A percentile compares a stretch with the other conserved stretches of the same genome.
Evolutionary conservation across 345 rosid genomes (phyloP).

Genomic region (Odontarrhena argentea): DNA sequence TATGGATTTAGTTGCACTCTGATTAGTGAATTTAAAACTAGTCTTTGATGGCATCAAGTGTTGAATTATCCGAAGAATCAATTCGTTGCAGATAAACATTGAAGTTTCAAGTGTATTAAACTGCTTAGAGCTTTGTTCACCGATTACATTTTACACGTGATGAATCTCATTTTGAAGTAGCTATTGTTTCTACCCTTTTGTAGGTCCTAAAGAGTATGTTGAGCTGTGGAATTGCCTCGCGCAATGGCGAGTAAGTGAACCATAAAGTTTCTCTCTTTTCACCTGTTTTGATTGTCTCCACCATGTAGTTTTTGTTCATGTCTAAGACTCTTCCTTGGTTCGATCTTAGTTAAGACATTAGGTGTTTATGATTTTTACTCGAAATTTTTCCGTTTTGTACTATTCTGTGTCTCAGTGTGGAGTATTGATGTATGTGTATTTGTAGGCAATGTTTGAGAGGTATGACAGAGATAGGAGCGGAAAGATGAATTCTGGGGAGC

Average conservation of each 20-base stretch:
- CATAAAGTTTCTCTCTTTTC: background rate
- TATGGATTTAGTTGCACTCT: background rate
- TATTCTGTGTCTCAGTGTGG: background rate
- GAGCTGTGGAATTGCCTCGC: conserved; percentile 70
- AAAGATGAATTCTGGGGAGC: conserved; percentile 57
- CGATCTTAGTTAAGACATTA: background rate
- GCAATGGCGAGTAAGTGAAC: conserved; percentile 65
- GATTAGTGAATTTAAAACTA: too few relatives aligned
- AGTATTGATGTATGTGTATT: background rate
- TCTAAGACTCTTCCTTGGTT: background rate
- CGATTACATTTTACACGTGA: too few relatives aligned
- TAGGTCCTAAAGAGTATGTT: conserved; percentile 65
- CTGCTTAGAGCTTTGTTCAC: background rate
- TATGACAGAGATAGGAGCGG: conserved; percentile 69
- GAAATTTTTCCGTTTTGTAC: background rate
- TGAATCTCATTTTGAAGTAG: background rate
- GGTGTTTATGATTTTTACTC: too few relatives aligned
- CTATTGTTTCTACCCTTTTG: conserved; percentile 16
- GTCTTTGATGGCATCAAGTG: background rate
- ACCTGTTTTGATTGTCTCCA: background rate
- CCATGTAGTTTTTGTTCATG: background rate
- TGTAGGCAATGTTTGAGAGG: conserved; percentile 64
- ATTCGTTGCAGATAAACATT: background rate
- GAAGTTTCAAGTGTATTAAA: background rate
- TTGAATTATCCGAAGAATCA: background rate